Conservation (phyloP, 1,284 basidiomycete genomes). For the Coniophora puteana region DNA sequence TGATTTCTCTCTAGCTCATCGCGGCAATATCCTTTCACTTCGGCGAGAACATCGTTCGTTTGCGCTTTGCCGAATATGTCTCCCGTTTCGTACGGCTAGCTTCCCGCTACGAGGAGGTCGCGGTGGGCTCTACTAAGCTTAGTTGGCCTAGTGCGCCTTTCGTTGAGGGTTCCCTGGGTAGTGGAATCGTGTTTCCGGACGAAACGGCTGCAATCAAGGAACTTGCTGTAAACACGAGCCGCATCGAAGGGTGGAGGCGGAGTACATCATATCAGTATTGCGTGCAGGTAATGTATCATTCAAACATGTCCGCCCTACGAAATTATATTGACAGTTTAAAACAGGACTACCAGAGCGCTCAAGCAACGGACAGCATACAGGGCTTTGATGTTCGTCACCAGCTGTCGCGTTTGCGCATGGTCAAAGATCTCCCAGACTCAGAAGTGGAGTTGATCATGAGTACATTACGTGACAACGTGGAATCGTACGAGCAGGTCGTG, state of each 20-base stretch:
- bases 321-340: constrained; percentile 8
- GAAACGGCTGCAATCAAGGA: constrained; percentile 57
- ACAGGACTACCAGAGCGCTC: constrained; percentile 53
- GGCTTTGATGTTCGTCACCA: constrained; percentile 76
- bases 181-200: constrained; percentile 67
- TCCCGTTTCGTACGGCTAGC: constrained; percentile 72
- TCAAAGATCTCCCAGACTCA: constrained; percentile 52
- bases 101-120: constrained; percentile 76
- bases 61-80: constrained; percentile 77
- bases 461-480: constrained; percentile 65
- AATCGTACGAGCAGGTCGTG: constrained; percentile 82
- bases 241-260: constrained; percentile 79
- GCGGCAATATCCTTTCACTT: constrained; percentile 71
- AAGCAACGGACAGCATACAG: constrained; percentile 46
- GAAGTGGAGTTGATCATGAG: constrained; percentile 79
- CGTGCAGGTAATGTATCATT: constrained; percentile 33
- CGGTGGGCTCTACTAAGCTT: constrained; percentile 60
- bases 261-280: constrained; percentile 66
- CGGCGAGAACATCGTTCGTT: constrained; percentile 76
- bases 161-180: constrained; percentile 50
- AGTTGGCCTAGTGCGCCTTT: constrained; percentile 53
- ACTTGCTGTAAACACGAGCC: constrained; percentile 59
- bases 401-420: constrained; percentile 61
- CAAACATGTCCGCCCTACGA: background rate
- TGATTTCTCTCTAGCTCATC: constrained; percentile 45